A percentile compares a stretch with the other conserved stretches of the same genome.
These are phyloP conservation scores for Fusarium siculi DNA, from an alignment of 2,329 filamentous ascomycete species.

Conservation along the genomic window DNA sequence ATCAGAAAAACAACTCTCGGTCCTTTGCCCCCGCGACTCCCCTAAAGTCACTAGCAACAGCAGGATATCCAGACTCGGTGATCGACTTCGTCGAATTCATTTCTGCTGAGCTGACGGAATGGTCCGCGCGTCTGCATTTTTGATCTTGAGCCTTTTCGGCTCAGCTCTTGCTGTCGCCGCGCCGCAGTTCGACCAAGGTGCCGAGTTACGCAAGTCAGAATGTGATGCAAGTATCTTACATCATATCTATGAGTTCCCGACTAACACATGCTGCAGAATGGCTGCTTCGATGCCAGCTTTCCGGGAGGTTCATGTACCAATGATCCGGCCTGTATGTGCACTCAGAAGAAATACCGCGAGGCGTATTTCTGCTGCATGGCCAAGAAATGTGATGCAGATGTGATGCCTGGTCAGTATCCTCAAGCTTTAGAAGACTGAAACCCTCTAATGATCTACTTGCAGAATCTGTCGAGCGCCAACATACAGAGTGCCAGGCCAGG, in stretches of 20 bases:
- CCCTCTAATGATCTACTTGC: accelerated
- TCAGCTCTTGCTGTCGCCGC: background rate
- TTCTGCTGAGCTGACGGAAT: background rate
- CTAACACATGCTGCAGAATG: background rate
- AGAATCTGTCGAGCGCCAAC: conserved; percentile 2
- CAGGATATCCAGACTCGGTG: accelerated
- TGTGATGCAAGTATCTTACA: background rate
- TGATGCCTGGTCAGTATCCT: background rate
- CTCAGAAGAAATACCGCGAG: background rate
- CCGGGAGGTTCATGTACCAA: conserved; percentile 4
- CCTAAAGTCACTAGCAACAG: accelerated
- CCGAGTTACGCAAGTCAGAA: background rate
- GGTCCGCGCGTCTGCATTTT: background rate
- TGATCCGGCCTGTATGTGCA: conserved; percentile 1
- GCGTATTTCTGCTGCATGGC: conserved; percentile 14
- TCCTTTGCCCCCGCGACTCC: accelerated
- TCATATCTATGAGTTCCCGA: accelerated
- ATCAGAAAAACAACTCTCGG: too few species aligned
- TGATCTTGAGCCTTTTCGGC: background rate
- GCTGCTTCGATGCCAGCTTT: conserved; percentile 3
- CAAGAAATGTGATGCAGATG: background rate
- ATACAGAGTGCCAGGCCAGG: background rate
- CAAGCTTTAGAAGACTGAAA: accelerated
- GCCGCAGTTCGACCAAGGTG: background rate
- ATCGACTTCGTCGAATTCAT: accelerated